Percentiles rank a stretch among this genome's conserved stretches.
Evolutionary conservation across 139 green algal genomes (phyloP).

Genomic region (Asterochloris sp.): DNA sequence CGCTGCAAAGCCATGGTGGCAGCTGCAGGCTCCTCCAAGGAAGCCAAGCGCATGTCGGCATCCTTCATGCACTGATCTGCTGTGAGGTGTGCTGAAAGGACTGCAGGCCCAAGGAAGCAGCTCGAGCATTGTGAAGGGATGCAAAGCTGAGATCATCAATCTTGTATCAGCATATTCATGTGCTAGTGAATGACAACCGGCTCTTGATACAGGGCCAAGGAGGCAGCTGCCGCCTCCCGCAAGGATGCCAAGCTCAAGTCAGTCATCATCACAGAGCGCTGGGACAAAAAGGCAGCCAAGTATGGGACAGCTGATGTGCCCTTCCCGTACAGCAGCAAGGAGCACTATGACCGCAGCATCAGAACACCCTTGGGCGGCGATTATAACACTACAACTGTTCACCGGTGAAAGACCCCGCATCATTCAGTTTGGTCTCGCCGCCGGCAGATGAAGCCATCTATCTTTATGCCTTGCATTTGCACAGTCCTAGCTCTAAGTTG

Average conservation of each 20-base stretch:
- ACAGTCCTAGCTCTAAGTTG: not conserved
- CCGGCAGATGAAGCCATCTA: not conserved
- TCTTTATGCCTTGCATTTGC: not conserved
- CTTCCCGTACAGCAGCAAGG: constrained; percentile 66
- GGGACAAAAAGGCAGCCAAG: constrained; percentile 82
- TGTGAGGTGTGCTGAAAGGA: no score
- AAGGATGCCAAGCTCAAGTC: constrained; percentile 75
- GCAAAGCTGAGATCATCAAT: no score
- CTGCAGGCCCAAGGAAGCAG: no score
- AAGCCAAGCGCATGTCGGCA: no score
- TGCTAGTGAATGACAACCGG: no score
- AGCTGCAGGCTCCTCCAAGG: no score
- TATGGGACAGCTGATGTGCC: constrained; percentile 65
- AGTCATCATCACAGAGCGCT: constrained; percentile 88
- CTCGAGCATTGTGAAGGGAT: no score
- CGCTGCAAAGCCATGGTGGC: no score
- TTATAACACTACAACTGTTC: constrained; percentile 81
- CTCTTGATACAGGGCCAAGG: constrained; percentile 34
- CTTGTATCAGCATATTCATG: no score
- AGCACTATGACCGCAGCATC: constrained; percentile 68
- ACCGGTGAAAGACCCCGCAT: constrained; percentile 20
- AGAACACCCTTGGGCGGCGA: constrained; percentile 82
- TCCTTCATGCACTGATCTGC: not conserved
- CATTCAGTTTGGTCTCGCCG: not conserved
- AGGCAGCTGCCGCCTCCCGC: constrained; percentile 50